Base-by-base conservation (phyloP, 208 protist genomes). In the Trypanosoma lewisi region DNA sequence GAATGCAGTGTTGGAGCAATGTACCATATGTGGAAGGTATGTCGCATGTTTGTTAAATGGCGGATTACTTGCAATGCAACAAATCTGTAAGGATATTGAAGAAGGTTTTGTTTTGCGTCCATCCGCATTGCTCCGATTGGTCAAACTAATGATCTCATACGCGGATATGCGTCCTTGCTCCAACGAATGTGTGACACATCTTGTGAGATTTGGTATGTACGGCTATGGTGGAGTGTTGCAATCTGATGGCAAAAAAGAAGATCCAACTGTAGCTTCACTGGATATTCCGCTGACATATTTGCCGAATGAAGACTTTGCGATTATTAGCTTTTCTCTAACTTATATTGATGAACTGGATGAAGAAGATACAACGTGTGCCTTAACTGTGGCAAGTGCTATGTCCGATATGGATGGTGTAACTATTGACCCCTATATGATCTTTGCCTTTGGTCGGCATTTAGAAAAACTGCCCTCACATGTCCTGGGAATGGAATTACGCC, bases 381-480 rank as follows among this genome's bases (percentile, higher is more conserved):
- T 89, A 34, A 82, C 83, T 0, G 89, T 95, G 58, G 85, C 85
- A 16, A 93, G 85, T 60, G 73, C 67, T 1, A 79, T 95, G 73
- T 66, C 70, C 2, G 85, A 92, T 67, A 88, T 89, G 41, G 89
- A 91, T 36, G 79, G 78, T 4, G 62, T 83, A 16, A 37, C 72
- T n/a, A 91, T 95, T 55, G 89, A 95, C 56, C 89, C 89, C 12
- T 95, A 91, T 64, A 77, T 91, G 37, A 67, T 95, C 28, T 93
- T 88, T 63, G 78, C 89, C 21, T 69, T 85, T 41, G 84, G 78
- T 2, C 74, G 89, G 5, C 67, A 88, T 6, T 63, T 95, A 27
- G 67, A 69, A 30, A 67, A 82, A 23, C 71, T 82, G 44, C 53
- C 71, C 4, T 4, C 53, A 17, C 19, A 42, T 6, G 69, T 70